Evolutionary conservation across 768 basidiomycete species (phyloP).

Genomic region (Phlegmacium glaucopus): DNA sequence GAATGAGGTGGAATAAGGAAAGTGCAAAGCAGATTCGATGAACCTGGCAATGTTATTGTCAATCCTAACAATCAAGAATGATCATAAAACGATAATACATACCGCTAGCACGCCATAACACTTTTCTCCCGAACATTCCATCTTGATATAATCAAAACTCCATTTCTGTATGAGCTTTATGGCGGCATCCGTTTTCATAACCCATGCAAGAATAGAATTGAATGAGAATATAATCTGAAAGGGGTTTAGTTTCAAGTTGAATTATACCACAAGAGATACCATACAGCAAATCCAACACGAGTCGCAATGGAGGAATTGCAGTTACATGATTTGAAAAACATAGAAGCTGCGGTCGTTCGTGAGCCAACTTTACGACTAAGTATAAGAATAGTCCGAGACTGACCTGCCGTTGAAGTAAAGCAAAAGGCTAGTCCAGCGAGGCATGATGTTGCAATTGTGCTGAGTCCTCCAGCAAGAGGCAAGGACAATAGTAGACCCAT

Average conservation of each 20-base stretch:
- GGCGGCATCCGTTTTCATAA: conserved; percentile 89
- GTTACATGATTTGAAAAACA: conserved; percentile 98
- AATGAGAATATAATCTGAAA: conserved; percentile 87
- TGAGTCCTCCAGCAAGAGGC: conserved; percentile 64
- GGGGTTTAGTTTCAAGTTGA: not conserved
- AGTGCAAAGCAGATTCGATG: conserved; percentile 98
- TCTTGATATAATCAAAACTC: conserved; percentile 97
- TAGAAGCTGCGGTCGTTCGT: conserved; percentile 62
- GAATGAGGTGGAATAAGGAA: conserved; percentile 79
- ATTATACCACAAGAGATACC: conserved; percentile 20
- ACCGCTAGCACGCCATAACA: conserved; percentile 97
- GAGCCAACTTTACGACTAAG: conserved; percentile 2
- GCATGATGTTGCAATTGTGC: conserved; percentile 78
- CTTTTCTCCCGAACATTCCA: conserved; percentile 90
- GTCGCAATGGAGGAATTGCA: conserved; percentile 99
- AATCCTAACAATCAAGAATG: not conserved
- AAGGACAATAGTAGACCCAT: conserved; percentile 79
- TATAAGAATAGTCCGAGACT: conserved; percentile 12
- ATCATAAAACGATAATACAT: conserved; percentile 23
- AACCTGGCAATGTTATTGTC: conserved; percentile 43
- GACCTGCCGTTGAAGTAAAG: conserved; percentile 83
- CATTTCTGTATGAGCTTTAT: conserved; percentile 87
- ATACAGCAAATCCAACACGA: conserved; percentile 89
- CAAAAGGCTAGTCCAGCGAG: conserved; percentile 82
- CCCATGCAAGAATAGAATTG: conserved; percentile 95